These are phyloP conservation scores for Colletotrichum plurivorum DNA, from an alignment of 2,329 filamentous ascomycete genomes.

Conservation along the genomic window DNA sequence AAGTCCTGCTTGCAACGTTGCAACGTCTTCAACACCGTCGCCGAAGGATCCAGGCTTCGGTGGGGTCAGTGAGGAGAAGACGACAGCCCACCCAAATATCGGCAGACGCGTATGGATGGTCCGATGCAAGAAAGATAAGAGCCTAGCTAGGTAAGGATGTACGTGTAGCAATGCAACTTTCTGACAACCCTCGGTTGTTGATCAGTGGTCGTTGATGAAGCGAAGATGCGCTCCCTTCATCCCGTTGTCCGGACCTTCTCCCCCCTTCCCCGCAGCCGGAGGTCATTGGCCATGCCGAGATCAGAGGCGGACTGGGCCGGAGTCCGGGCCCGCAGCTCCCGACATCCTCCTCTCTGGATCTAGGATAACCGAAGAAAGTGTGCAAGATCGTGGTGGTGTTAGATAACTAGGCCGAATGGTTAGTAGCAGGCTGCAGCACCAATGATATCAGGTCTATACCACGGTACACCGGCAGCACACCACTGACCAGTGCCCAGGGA, in stretches of 20 bases:
- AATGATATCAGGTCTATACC: too few species aligned
- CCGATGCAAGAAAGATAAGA: constrained; percentile 11
- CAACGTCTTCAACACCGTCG: constrained; percentile 3
- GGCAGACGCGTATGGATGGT: neutral
- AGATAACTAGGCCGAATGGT: too few species aligned
- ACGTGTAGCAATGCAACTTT: too few species aligned
- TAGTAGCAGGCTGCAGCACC: too few species aligned
- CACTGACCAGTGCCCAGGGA: too few species aligned
- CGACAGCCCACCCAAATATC: neutral
- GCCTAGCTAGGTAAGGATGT: too few species aligned
- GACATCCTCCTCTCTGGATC: too few species aligned
- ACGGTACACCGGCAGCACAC: too few species aligned
- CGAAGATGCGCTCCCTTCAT: neutral
- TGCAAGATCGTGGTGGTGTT: too few species aligned
- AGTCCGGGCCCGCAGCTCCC: constrained; percentile 44
- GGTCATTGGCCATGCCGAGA: constrained; percentile 3
- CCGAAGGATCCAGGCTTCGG: constrained; percentile 20
- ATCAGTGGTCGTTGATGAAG: neutral
- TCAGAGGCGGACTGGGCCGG: neutral
- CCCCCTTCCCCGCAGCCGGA: constrained; percentile 9
- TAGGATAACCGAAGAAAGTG: too few species aligned
- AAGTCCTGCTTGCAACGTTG: constrained; percentile 28
- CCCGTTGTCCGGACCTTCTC: constrained; percentile 13
- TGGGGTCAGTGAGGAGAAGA: constrained; percentile 13
- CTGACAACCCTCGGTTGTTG: neutral